A percentile compares a stretch with the other conserved stretches of the same genome.
Conservation (phyloP, 148 eudicot species). For the Heliamphora exappendiculata region DNA sequence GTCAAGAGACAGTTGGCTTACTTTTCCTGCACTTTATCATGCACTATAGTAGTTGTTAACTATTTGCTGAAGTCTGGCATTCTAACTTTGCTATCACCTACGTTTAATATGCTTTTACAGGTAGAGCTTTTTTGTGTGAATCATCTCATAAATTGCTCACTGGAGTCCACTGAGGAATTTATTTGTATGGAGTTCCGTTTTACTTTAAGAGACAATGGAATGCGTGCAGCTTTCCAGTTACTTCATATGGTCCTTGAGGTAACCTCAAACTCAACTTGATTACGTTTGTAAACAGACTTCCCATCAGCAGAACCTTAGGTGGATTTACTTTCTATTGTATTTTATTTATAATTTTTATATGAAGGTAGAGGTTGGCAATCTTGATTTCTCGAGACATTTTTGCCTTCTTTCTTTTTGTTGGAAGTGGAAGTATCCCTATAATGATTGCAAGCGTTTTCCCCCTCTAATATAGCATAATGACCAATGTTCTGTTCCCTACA, state of each 20-base stretch:
- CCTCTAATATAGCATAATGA: neutral
- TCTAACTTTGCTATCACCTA: neutral
- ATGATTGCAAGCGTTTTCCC: too few relatives aligned
- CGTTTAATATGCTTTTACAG: conserved; percentile 35
- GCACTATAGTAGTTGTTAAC: neutral
- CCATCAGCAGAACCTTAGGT: neutral
- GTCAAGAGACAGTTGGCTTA: neutral
- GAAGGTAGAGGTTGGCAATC: neutral
- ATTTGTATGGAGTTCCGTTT: conserved; percentile 99
- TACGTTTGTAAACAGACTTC: neutral
- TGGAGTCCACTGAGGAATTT: conserved; percentile 95
- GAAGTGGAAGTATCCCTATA: too few relatives aligned
- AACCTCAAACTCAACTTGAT: conserved; percentile 13
- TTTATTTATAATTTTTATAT: neutral
- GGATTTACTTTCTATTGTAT: neutral
- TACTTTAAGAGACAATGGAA: conserved; percentile 90
- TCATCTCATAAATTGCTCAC: conserved; percentile 92
- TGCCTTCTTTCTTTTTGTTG: neutral
- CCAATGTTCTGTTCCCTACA: neutral
- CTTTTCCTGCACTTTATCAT: neutral
- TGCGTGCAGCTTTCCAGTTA: conserved; percentile 98
- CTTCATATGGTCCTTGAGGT: conserved; percentile 99
- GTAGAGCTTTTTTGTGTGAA: conserved; percentile 98
- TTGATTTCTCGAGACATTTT: neutral
- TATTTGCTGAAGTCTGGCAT: neutral